These are phyloP conservation scores for Trypanosoma lewisi DNA, from an alignment of 208 protist genomes.

Conservation along the genomic window DNA sequence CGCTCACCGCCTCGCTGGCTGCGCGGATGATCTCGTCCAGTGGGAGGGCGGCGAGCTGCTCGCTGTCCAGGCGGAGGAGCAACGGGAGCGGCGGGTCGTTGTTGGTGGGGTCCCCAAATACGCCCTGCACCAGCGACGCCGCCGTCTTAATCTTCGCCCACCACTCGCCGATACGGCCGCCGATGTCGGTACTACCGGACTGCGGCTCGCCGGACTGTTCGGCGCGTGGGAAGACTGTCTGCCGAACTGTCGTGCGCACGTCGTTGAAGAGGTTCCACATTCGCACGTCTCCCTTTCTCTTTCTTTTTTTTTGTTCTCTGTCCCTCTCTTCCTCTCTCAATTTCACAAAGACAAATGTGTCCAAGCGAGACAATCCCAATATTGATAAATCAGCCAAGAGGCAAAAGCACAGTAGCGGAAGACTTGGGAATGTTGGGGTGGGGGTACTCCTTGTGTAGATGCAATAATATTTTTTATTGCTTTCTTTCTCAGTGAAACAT, in stretches of 20 bases:
- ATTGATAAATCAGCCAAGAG: too few species aligned
- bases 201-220: background rate
- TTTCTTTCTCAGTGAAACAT: too few species aligned
- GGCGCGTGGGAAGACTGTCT: constrained; percentile 3
- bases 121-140: constrained; percentile 19
- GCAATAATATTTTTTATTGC: too few species aligned
- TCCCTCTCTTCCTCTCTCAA: too few species aligned
- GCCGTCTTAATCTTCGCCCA: constrained; percentile 40
- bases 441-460: too few species aligned
- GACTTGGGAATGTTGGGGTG: too few species aligned
- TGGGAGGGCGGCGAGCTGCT: constrained; percentile 26
- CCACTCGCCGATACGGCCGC: constrained; percentile 9
- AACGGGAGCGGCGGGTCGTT: constrained; percentile 26
- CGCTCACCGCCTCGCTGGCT: constrained; percentile 39
- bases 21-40: constrained; percentile 33
- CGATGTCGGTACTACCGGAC: constrained; percentile 17
- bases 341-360: too few species aligned
- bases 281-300: background rate
- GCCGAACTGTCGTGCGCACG: background rate
- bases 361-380: too few species aligned
- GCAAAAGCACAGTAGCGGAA: too few species aligned
- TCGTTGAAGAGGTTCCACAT: constrained; percentile 24
- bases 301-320: background rate
- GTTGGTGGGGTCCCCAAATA: constrained; percentile 3
- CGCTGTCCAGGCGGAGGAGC: constrained; percentile 33